phyloP scores from a whole-genome alignment of 805 yeast genomes.

The Candida easanensis region DNA sequence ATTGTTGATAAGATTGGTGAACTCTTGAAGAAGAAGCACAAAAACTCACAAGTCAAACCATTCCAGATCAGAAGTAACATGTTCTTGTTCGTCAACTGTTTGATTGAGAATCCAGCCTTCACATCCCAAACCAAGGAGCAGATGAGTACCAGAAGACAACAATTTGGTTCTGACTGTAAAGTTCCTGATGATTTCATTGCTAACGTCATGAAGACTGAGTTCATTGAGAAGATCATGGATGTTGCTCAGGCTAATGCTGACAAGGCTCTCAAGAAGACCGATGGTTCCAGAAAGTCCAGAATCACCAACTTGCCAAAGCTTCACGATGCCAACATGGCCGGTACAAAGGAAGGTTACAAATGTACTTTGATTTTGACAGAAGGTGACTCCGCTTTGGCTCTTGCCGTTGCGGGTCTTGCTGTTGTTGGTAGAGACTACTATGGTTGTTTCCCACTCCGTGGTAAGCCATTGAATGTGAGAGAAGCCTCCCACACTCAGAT shows the following conservation, averaged over 20 bases:
- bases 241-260: constrained; percentile 89
- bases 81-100: constrained; percentile 87
- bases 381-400: constrained; percentile 92
- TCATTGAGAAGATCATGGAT: constrained; percentile 64
- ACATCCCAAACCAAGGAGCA: constrained; percentile 98
- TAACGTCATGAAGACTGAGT: constrained; percentile 70
- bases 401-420: constrained; percentile 90
- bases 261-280: constrained; percentile 80
- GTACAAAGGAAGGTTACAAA: constrained; percentile 86
- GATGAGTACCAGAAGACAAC: constrained; percentile 80
- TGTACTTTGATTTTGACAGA: constrained; percentile 94
- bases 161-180: constrained; percentile 85
- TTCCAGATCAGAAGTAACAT: constrained; percentile 87
- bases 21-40: constrained; percentile 64
- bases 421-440: constrained; percentile 94
- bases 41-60: constrained; percentile 70
- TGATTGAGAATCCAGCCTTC: constrained; percentile 94
- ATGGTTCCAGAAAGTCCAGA: constrained; percentile 81
- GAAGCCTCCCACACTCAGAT: constrained; percentile 97
- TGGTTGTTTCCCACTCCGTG: constrained; percentile 94
- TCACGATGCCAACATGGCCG: constrained; percentile 95
- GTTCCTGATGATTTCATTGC: constrained; percentile 75
- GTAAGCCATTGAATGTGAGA: constrained; percentile 91
- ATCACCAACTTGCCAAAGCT: constrained; percentile 86
- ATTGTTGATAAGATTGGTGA: constrained; percentile 76